Percentiles rank a stretch among this genome's conserved stretches.
Conservation (phyloP, 208 protist genomes). For the Crithidia fasciculata region DNA sequence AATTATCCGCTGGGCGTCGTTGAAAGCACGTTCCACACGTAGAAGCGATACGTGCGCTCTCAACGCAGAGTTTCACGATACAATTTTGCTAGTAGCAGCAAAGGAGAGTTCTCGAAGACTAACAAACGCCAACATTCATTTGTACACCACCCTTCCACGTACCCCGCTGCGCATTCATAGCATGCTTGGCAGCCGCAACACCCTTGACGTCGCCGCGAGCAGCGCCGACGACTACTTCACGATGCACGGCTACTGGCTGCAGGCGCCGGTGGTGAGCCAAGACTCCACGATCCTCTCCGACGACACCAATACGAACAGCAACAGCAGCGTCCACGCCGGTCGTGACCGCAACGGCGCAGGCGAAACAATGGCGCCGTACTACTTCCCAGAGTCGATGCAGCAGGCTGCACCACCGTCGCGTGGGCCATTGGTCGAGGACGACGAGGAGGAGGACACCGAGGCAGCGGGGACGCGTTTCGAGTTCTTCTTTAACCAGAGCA, state of each 20-base stretch:
- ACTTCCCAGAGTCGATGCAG: conserved; percentile 3
- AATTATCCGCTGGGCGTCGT: no score
- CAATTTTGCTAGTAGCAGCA: no score
- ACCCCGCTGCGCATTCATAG: background rate
- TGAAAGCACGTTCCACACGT: no score
- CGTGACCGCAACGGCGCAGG: background rate
- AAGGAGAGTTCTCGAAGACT: no score
- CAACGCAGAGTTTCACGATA: no score
- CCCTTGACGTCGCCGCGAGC: conserved; percentile 4
- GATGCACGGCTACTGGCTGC: conserved; percentile 28
- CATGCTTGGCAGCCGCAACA: conserved; percentile 9
- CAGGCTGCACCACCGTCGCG: background rate
- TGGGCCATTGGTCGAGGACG: conserved; percentile 30
- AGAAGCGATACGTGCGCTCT: no score
- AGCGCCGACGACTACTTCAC: conserved; percentile 17
- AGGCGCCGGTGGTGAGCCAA: conserved; percentile 4
- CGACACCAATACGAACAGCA: conserved; percentile 5
- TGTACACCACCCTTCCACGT: background rate
- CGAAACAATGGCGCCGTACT: background rate
- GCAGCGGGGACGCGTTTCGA: conserved; percentile 8
- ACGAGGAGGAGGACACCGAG: conserved; percentile 13
- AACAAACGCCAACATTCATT: no score
- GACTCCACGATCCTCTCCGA: conserved; percentile 16
- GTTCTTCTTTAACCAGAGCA: conserved; percentile 9
- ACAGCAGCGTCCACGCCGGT: background rate